phyloP scores from a whole-genome alignment of 441 rosid species.

The Jatropha multifida region DNA sequence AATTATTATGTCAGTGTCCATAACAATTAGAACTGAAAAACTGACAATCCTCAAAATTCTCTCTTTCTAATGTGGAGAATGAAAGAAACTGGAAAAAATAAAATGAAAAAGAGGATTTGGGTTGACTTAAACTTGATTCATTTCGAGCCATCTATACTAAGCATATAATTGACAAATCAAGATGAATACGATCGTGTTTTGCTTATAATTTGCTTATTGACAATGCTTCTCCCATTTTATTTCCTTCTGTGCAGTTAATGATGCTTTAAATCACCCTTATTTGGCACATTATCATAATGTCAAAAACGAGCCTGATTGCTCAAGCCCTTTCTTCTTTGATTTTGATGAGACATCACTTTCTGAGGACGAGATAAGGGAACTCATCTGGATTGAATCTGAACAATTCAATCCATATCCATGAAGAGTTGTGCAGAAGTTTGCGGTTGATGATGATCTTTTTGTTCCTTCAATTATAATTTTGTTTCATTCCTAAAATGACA shows the following conservation, averaged over 20 bases:
- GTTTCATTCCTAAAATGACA: not conserved
- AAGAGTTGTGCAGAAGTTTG: conserved; percentile 14
- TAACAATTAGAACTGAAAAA: too few relatives aligned
- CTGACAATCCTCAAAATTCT: too few relatives aligned
- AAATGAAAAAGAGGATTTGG: too few relatives aligned
- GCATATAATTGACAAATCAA: not conserved
- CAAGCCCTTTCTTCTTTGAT: conserved; percentile 76
- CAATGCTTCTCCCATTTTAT: conserved; percentile 1
- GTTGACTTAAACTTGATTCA: not conserved
- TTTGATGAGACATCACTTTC: conserved; percentile 86
- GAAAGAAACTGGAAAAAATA: too few relatives aligned
- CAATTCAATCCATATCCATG: conserved; percentile 71
- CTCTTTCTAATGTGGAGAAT: too few relatives aligned
- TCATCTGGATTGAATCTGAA: conserved; percentile 76
- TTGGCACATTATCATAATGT: conserved; percentile 80
- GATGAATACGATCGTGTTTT: not conserved
- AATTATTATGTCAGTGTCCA: too few relatives aligned
- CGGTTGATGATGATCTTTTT: conserved; percentile 30
- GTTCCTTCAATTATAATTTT: conserved; percentile 26
- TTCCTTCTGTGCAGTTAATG: conserved; percentile 59
- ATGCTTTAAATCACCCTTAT: conserved; percentile 84
- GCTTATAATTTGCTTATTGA: conserved; percentile 28
- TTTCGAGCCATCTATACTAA: too few relatives aligned
- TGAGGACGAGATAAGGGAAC: conserved; percentile 91
- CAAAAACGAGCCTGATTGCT: conserved; percentile 87